These are phyloP conservation scores for Yamadazyma paraphyllophila DNA, from an alignment of 805 yeast species.

Conservation along the genomic window DNA sequence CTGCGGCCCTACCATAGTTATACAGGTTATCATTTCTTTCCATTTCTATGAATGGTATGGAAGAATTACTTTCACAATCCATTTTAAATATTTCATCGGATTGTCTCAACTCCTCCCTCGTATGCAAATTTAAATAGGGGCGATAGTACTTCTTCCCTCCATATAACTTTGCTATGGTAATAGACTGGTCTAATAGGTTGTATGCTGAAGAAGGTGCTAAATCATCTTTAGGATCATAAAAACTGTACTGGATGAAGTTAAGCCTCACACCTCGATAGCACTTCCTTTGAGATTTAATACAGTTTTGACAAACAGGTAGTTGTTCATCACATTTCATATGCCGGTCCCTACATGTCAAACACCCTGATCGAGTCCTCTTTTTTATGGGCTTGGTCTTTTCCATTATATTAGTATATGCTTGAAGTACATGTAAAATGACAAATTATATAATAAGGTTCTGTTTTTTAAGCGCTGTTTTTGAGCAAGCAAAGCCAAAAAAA, in stretches of 20 bases:
- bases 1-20: neutral
- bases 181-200: conserved; percentile 41
- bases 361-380: conserved; percentile 48
- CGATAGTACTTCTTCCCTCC: conserved; percentile 31
- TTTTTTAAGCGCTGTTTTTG: too few species aligned
- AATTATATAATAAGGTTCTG: too few species aligned
- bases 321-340: conserved; percentile 69
- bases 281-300: conserved; percentile 47
- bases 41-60: neutral
- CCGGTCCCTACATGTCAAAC: conserved; percentile 61
- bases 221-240: conserved; percentile 29
- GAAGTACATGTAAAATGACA: too few species aligned
- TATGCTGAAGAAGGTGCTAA: conserved; percentile 1
- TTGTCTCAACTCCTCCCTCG: conserved; percentile 27
- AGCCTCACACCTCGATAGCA: conserved; percentile 48
- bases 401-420: neutral
- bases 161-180: conserved; percentile 41
- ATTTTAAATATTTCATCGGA: conserved; percentile 30
- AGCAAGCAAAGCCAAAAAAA: too few species aligned
- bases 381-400: conserved; percentile 16
- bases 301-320: conserved; percentile 58
- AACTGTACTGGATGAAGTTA: conserved; percentile 43
- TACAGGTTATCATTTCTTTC: neutral
- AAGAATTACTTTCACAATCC: conserved; percentile 16
- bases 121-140: conserved; percentile 32